A percentile compares a stretch with the other conserved stretches of the same genome.
Evolutionary conservation across 2,329 filamentous ascomycete species (phyloP).

Genomic region (Lecanicillium sp.): DNA sequence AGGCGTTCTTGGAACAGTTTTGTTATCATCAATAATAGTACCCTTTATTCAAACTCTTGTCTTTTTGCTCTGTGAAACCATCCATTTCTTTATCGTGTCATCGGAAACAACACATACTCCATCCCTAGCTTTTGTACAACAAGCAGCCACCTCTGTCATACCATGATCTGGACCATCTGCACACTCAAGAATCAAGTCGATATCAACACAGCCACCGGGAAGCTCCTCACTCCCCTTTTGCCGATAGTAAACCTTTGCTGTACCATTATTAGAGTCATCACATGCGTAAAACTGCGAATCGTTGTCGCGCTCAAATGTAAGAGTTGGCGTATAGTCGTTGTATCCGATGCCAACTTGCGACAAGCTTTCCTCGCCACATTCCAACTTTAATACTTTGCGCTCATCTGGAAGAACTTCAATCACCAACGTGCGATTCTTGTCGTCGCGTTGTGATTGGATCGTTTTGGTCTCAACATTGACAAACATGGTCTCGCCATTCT

Average conservation of each 20-base stretch:
- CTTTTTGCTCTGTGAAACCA: no score
- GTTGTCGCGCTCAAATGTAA: not conserved
- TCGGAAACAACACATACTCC: not conserved
- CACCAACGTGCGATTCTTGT: not conserved
- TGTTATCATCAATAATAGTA: no score
- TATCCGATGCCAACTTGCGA: constrained; percentile 3
- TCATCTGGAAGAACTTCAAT: not conserved
- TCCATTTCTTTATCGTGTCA: no score
- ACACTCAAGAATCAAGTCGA: constrained; percentile 3
- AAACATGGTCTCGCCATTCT: not conserved
- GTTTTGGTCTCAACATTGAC: constrained; percentile 1
- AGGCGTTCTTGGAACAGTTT: no score
- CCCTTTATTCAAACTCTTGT: no score
- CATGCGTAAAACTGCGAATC: constrained; percentile 6
- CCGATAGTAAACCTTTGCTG: not conserved
- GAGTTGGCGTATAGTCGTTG: not conserved
- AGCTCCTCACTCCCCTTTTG: not conserved
- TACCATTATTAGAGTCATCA: not conserved
- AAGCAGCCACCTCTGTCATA: not conserved
- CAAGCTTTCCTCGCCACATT: not conserved
- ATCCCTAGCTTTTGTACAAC: not conserved
- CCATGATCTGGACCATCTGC: not conserved
- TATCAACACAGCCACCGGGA: not conserved
- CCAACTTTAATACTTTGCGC: not conserved
- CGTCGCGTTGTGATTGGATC: not conserved